These are phyloP conservation scores for Linnemannia zychae DNA, from an alignment of 192 early-diverging fungal species.

Conservation along the genomic window DNA sequence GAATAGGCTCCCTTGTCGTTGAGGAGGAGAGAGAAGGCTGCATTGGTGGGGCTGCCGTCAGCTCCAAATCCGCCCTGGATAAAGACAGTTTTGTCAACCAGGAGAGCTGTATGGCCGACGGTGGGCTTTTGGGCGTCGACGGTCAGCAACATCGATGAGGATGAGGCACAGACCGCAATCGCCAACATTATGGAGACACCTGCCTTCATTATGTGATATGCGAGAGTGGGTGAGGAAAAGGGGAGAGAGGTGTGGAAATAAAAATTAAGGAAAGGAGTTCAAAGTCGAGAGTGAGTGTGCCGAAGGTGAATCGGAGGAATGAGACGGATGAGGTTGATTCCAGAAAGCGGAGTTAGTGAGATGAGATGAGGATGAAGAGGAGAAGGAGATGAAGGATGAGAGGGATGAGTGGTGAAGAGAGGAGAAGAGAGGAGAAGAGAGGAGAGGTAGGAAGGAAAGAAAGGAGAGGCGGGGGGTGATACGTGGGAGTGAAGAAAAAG, in stretches of 20 bases:
- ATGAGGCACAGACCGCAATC: slow-evolving; percentile 16
- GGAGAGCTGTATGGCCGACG: slow-evolving; percentile 25
- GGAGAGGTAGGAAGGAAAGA: neutral
- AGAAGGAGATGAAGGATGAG: neutral
- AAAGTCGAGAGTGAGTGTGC: neutral
- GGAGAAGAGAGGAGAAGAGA: neutral
- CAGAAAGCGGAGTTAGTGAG: neutral
- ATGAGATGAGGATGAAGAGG: neutral
- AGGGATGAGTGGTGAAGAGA: neutral
- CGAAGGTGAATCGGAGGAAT: neutral
- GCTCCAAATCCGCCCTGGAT: slow-evolving; percentile 31
- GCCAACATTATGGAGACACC: slow-evolving; percentile 17
- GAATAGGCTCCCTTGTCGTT: neutral
- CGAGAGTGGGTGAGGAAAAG: neutral
- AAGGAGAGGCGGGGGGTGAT: neutral
- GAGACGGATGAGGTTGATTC: neutral
- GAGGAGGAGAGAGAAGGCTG: slow-evolving; percentile 31
- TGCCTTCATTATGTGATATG: slow-evolving; percentile 15
- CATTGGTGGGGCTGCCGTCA: neutral
- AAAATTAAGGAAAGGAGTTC: neutral
- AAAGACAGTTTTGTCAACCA: slow-evolving; percentile 36
- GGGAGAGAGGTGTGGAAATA: slow-evolving; percentile 3
- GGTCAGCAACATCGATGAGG: slow-evolving; percentile 12
- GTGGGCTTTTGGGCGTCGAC: slow-evolving; percentile 13
- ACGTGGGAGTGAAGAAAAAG: neutral